These are phyloP conservation scores for Primulina huaijiensis DNA, from an alignment of 257 asterid species.

Conservation along the genomic window DNA sequence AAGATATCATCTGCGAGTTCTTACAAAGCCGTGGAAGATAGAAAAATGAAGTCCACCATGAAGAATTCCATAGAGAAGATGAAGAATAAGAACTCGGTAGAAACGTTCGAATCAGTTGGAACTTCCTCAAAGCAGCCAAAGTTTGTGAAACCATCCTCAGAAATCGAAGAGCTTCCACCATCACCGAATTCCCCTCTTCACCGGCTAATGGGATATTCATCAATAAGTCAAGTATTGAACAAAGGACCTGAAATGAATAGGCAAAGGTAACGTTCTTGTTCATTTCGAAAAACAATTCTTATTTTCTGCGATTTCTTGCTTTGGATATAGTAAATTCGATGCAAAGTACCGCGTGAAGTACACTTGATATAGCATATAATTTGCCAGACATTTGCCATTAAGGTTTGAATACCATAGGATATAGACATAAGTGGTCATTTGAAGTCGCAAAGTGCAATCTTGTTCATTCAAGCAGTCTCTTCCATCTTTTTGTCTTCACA, in stretches of 20 bases:
- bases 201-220: slow-evolving; percentile 80
- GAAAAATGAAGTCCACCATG: slow-evolving; percentile 53
- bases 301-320: background rate
- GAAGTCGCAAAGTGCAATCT: slow-evolving; percentile 6
- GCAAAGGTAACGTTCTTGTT: background rate
- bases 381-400: background rate
- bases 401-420: background rate
- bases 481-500: background rate
- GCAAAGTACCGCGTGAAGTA: background rate
- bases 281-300: background rate
- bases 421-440: background rate
- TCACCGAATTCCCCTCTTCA: slow-evolving; percentile 62
- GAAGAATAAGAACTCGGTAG: slow-evolving; percentile 1
- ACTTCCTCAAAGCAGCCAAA: slow-evolving; percentile 35
- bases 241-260: slow-evolving; percentile 20
- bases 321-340: background rate
- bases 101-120: slow-evolving; percentile 34
- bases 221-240: slow-evolving; percentile 58
- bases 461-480: background rate
- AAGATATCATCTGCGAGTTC: slow-evolving; percentile 34
- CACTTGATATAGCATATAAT: background rate
- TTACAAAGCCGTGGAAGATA: slow-evolving; percentile 32
- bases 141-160: slow-evolving; percentile 39
- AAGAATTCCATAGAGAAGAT: slow-evolving; percentile 19
- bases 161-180: slow-evolving; percentile 46